Percentiles rank a stretch among this genome's conserved stretches.
Evolutionary conservation across 805 yeast species (phyloP).

Genomic region (Starmera amethionina): DNA sequence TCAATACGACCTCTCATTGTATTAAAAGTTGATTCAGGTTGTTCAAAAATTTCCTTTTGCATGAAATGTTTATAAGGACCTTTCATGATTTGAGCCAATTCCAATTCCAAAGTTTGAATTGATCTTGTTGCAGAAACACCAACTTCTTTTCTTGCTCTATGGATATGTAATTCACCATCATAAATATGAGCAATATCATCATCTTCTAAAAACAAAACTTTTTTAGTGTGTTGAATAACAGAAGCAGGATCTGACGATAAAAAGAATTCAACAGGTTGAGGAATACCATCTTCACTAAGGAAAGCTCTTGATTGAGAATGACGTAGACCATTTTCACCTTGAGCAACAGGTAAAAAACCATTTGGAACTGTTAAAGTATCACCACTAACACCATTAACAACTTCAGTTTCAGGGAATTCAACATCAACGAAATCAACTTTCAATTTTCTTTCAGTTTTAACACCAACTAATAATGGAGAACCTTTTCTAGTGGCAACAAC

Average conservation of each 20-base stretch:
- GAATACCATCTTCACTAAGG: conserved; percentile 84
- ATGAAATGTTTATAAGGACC: conserved; percentile 94
- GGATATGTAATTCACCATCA: conserved; percentile 97
- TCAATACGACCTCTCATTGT: conserved; percentile 99
- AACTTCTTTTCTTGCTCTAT: conserved; percentile 82
- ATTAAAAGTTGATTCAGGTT: conserved; percentile 95
- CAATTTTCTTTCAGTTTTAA: conserved; percentile 87
- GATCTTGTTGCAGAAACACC: conserved; percentile 92
- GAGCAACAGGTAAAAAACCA: conserved; percentile 43
- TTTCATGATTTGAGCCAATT: conserved; percentile 95
- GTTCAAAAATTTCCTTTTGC: conserved; percentile 98
- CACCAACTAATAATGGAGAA: conserved; percentile 94
- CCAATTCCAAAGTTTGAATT: conserved; percentile 94
- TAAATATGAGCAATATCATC: conserved; percentile 98
- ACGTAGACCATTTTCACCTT: conserved; percentile 50
- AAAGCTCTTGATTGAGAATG: conserved; percentile 96
- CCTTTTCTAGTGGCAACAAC: conserved; percentile 97
- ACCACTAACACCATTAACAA: conserved; percentile 18
- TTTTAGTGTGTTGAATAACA: conserved; percentile 92
- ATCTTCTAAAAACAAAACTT: conserved; percentile 92
- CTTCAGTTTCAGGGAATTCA: conserved; percentile 62
- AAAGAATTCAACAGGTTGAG: conserved; percentile 92
- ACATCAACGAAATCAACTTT: conserved; percentile 98
- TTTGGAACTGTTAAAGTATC: neutral
- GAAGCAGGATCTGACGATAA: conserved; percentile 96